Evolutionary conservation across 148 eudicot species (phyloP), one percentile per base, ranked within the genome.

Genomic region (Persicaria maculosa): DNA sequence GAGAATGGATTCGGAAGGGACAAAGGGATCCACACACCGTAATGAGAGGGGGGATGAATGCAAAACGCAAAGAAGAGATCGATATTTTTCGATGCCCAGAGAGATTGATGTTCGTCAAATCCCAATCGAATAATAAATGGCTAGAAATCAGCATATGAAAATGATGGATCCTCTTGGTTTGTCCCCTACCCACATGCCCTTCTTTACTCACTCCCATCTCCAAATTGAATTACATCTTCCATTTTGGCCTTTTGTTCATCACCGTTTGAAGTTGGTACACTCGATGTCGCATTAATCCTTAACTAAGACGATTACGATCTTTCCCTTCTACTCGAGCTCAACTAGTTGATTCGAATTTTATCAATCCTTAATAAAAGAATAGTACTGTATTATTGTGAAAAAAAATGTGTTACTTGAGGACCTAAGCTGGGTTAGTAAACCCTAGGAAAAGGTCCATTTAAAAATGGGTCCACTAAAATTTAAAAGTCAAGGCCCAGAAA

Each of bases 121-220:
- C 25, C 17, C 12, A 47, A 36, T 25, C 72, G 65, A 54, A 19
- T 14, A 55, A 74, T 71, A 78, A 72, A 77, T 50, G 46, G 40
- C 68, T 75, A 57, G 9, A 50, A 72, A 78, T 83, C 83, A 77
- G 85, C 85, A 74, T 31, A 31, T 64, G 77, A 74, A 79, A 62
- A 70, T 77, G 80, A 81, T 79, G 72, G 68, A 76, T 72, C 61
- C 74, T 77, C 17, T 83, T 83, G 85, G 72, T 80, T 79, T 46
- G 53, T 17, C 52, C 52, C 52, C 54, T 48, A 50, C 14, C 54
- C 5, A 71, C 16, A 47, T 47, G 22, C 50, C 53, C 7, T 68
- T 5, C n/a, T 68, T 68, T 68, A 12, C 31, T n/a, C 10, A 31
- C 14, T 14, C 52, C 52, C 4, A 48, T 3, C 52, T 48, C 11